Evolutionary conservation across 495 filamentous ascomycete species (phyloP).

Genomic region (Glutinoglossum americanum): DNA sequence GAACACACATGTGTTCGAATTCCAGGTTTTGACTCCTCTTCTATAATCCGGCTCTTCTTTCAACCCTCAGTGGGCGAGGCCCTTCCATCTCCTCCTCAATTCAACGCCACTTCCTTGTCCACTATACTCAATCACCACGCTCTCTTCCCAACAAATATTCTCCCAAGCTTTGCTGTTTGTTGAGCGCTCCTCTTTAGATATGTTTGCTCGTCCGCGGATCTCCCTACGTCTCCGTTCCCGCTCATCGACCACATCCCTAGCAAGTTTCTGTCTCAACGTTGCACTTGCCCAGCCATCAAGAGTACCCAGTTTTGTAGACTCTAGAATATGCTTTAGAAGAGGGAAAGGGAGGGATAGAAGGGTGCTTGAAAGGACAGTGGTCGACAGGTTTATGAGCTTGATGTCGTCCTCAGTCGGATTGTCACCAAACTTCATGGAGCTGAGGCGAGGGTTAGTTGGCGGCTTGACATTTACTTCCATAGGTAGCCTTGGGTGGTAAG

Average conservation of each 20-base stretch:
- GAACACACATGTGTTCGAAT: background rate
- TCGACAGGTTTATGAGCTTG: constrained; percentile 14
- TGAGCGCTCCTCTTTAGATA: background rate
- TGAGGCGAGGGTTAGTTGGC: constrained; percentile 26
- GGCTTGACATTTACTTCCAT: constrained; percentile 11
- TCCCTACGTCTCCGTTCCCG: constrained; percentile 23
- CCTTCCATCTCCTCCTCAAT: background rate
- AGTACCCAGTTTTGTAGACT: constrained; percentile 24
- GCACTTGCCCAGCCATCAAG: constrained; percentile 23
- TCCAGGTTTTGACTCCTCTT: background rate
- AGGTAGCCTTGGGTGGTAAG: constrained; percentile 20
- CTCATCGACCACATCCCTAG: constrained; percentile 33
- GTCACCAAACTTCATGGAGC: constrained; percentile 45
- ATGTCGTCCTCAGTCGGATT: constrained; percentile 23
- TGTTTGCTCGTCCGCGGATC: background rate
- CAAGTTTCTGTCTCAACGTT: constrained; percentile 20
- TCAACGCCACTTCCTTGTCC: background rate
- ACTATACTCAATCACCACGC: constrained; percentile 1
- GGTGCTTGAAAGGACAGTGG: constrained; percentile 32
- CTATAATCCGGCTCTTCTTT: background rate
- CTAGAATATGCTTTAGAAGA: constrained; percentile 32
- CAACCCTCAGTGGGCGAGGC: background rate
- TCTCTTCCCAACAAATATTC: constrained; percentile 1
- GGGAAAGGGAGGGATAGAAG: constrained; percentile 41
- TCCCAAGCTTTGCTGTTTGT: background rate